Evolutionary conservation across 177 flowering plant species (phyloP).

Genomic region (Vitis hybrid): DNA sequence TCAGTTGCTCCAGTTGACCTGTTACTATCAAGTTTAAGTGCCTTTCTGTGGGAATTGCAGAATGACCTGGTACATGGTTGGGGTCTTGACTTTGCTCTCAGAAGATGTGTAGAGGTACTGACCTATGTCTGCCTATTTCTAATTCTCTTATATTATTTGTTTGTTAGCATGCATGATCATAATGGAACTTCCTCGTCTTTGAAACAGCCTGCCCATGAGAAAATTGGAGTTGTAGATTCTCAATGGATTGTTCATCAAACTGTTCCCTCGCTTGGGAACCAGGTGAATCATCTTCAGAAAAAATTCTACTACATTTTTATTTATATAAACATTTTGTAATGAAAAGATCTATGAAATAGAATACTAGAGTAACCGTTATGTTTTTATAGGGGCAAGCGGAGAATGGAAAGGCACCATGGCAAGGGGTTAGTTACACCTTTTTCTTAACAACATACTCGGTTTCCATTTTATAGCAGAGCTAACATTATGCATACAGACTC

Average conservation of each 20-base stretch:
- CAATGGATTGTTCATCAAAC: slow-evolving; percentile 88
- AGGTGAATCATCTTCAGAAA: slow-evolving; percentile 39
- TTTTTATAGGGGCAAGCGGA: slow-evolving; percentile 46
- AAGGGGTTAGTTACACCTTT: slow-evolving; percentile 45
- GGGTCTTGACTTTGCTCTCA: slow-evolving; percentile 89
- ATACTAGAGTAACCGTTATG: not conserved
- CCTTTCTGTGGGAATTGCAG: slow-evolving; percentile 36
- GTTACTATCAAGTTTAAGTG: not conserved
- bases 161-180: not conserved
- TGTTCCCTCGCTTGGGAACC: slow-evolving; percentile 77
- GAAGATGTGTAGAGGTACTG: slow-evolving; percentile 77
- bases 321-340: not conserved
- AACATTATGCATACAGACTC: too few species aligned
- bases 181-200: not conserved
- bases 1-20: too few species aligned
- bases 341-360: not conserved
- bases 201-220: slow-evolving; percentile 81
- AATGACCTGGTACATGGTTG: slow-evolving; percentile 93
- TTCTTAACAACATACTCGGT: too few species aligned
- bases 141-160: not conserved
- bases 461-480: too few species aligned
- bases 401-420: slow-evolving; percentile 62
- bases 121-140: not conserved
- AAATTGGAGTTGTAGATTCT: slow-evolving; percentile 87
- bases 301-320: not conserved